Base-by-base conservation (phyloP, 768 basidiomycete species). In the Mrakia hoshinonis region DNA sequence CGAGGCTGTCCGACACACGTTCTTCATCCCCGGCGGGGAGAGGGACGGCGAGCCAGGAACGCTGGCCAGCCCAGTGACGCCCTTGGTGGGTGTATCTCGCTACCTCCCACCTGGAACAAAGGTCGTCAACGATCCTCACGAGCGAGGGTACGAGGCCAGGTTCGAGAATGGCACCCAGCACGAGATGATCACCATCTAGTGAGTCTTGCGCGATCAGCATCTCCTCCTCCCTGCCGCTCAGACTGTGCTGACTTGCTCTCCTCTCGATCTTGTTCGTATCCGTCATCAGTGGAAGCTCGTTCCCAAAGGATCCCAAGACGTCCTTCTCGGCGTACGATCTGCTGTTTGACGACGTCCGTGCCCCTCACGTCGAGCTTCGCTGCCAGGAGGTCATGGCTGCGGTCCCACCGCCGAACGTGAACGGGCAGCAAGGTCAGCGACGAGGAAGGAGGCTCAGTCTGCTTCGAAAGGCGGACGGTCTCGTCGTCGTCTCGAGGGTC, bases 141-240 rank as follows among this genome's bases (percentile, higher is more conserved):
- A 43, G 5, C 5, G n/a, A 31, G 67, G 67, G 11, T 68, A 68
- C 54, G 38, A 60, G 15, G 43, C 54, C 20, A 54, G 26, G 55
- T 68, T 68, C 55, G 39, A 58, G 10, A 29, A 24, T 4, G n/a
- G 39, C 10, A 68, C 67, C 10, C 26, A n/a, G n/a, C 26, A 55
- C 36, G 39, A 68, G 55, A 68, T 68, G 67, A 60, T 68, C 29
- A 68, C 67, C 13, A 26, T 68, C 26, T 68, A 68, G 66, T 67
- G 12, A 5, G 66, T 49, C 18, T 6, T 26, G 20, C 38, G n/a
- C n/a, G n/a, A n/a, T 46, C 39, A n/a, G 29, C 18, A n/a, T 39
- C 43, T n/a, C 36, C 2, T 4, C 13, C 26, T 18, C 20, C 24
- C 3, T 29, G 52, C 15, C 24, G 9, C 54, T 6, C 18, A 26